These are phyloP conservation scores for Halophytophthora polymorphica DNA, from an alignment of 352 stramenopile species.

Conservation along the genomic window DNA sequence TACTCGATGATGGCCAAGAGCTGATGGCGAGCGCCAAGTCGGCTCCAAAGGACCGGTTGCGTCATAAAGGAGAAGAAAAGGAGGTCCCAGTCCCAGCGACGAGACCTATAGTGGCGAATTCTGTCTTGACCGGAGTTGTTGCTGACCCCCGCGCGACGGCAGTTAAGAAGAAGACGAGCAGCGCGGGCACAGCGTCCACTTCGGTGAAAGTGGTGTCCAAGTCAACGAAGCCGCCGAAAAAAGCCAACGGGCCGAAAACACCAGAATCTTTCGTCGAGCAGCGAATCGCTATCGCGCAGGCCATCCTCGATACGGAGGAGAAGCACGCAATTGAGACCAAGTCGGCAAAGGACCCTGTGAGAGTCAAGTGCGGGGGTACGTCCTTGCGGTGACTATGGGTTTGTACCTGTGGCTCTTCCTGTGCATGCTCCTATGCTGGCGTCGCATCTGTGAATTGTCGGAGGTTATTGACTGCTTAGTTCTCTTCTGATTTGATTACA, in stretches of 20 bases:
- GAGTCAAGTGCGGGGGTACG: background rate
- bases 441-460: background rate
- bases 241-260: slow-evolving; percentile 2
- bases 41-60: too few relatives aligned
- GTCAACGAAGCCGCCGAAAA: slow-evolving; percentile 1
- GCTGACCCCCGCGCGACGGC: background rate
- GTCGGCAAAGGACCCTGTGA: background rate
- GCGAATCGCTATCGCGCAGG: slow-evolving; percentile 12
- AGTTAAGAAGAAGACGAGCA: too few relatives aligned
- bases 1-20: too few relatives aligned
- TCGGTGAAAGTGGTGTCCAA: background rate
- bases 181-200: too few relatives aligned
- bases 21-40: too few relatives aligned
- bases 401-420: background rate
- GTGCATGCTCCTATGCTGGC: background rate
- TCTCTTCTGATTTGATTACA: too few relatives aligned
- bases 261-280: slow-evolving; percentile 14
- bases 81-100: background rate
- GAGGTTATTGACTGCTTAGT: background rate
- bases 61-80: slow-evolving; percentile 1
- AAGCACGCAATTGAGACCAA: background rate
- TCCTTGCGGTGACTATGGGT: background rate
- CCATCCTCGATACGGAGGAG: slow-evolving; percentile 8
- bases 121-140: background rate
- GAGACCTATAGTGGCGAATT: slow-evolving; percentile 12